A percentile compares a stretch with the other conserved stretches of the same genome.
These are phyloP conservation scores for Prunus kanzakura DNA, from an alignment of 306 rosid species.

Conservation along the genomic window DNA sequence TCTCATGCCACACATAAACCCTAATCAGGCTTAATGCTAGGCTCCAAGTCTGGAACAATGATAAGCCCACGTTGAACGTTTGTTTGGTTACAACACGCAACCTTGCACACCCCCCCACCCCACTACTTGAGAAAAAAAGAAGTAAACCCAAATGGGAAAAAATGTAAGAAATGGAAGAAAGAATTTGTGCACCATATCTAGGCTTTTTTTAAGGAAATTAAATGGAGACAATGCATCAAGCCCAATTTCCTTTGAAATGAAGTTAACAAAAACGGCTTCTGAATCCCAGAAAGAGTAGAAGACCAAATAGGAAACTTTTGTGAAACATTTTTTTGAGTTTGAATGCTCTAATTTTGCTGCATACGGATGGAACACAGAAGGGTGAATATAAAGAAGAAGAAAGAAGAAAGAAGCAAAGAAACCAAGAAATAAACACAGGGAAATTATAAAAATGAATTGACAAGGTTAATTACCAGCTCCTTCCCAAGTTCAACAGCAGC, in stretches of 20 bases:
- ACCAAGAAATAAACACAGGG: neutral
- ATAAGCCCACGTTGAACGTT: slow-evolving; percentile 34
- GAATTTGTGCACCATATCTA: neutral
- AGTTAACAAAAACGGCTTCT: neutral
- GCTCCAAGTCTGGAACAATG: slow-evolving; percentile 39
- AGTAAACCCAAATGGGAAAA: neutral
- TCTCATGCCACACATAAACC: slow-evolving; percentile 48
- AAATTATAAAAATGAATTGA: neutral
- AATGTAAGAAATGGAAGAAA: neutral
- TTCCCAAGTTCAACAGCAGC: slow-evolving; percentile 91
- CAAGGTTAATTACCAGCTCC: slow-evolving; percentile 55
- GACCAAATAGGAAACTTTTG: neutral
- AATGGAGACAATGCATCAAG: neutral
- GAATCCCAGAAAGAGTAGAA: neutral
- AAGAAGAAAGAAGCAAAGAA: too few species aligned
- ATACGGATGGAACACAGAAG: neutral
- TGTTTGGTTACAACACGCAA: slow-evolving; percentile 20
- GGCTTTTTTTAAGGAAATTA: neutral
- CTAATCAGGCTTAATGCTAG: slow-evolving; percentile 32
- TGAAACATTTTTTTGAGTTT: neutral
- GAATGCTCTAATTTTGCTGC: neutral
- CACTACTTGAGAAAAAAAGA: neutral
- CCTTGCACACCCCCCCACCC: slow-evolving; percentile 12
- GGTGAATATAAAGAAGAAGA: neutral
- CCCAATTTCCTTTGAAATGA: neutral